These are phyloP conservation scores for Aureobasidium lini DNA, from an alignment of 2,329 filamentous ascomycete species.

Conservation along the genomic window DNA sequence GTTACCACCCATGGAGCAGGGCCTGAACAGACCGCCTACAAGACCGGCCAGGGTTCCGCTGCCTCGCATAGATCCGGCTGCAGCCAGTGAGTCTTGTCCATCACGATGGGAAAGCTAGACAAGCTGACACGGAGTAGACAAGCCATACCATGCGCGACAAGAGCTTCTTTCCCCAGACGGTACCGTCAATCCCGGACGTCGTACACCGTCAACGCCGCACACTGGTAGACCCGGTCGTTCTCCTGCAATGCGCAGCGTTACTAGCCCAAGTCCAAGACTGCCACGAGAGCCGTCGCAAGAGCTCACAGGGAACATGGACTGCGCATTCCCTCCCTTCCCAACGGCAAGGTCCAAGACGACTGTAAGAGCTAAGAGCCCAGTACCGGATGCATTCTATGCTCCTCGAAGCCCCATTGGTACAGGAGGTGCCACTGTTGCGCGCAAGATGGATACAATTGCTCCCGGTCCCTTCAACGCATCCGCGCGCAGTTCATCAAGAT, in stretches of 20 bases:
- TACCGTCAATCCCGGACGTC: conserved; percentile 41
- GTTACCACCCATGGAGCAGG: conserved; percentile 12
- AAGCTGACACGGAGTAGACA: conserved; percentile 8
- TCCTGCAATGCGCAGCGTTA: conserved; percentile 20
- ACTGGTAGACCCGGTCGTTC: conserved; percentile 32
- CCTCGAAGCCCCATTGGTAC: conserved; percentile 36
- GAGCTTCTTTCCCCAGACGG: conserved; percentile 18
- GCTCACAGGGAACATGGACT: conserved; percentile 38
- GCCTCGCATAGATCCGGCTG: conserved; percentile 43
- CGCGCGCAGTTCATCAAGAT: background rate
- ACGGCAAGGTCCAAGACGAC: conserved; percentile 21
- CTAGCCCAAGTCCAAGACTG: conserved; percentile 26
- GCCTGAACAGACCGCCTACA: background rate
- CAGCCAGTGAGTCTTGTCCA: conserved; percentile 41
- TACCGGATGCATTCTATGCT: conserved; percentile 26
- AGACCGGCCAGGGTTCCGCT: conserved; percentile 37
- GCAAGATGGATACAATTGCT: conserved; percentile 54
- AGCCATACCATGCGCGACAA: conserved; percentile 5
- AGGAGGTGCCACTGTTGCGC: conserved; percentile 39
- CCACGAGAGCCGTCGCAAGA: conserved; percentile 37
- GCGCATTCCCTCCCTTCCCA: conserved; percentile 49
- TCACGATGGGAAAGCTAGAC: background rate
- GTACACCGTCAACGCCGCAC: conserved; percentile 42
- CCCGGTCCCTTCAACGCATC: conserved; percentile 54
- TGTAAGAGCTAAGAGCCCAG: conserved; percentile 19